Evolutionary conservation across 2,329 filamentous ascomycete species (phyloP), one percentile per base, ranked within the genome.

Genomic region (Talaromyces sp.): DNA sequence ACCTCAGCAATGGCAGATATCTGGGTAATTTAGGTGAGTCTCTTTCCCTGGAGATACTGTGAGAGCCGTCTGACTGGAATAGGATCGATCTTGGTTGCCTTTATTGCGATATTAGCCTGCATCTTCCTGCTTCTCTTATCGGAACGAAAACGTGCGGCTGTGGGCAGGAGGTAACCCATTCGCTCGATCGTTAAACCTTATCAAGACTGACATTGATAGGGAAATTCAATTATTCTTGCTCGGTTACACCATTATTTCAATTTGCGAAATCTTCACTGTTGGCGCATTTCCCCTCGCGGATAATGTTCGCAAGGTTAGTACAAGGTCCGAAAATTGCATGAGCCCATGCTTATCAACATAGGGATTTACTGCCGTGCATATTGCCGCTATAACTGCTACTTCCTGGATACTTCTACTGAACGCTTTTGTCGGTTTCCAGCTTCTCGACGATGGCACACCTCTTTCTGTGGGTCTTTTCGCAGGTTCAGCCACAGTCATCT

Each of bases 211-310:
- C 56, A 14, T n/a, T 60, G n/a, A 22, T 73, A 96, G 95, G 78
- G 95, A 99, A 79, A 98, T 99, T 87, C 95, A 99, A 83, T 73
- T 97, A 39, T 98, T 99, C 80, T 86, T 99, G 60, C 68, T 91
- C 48, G 89, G 90, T 60, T 99, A 92, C 77, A 90, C 96, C 65
- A 79, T 98, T 65, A 88, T 98, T 67, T 88, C 91, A 72, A 91
- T 99, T 72, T 97, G 93, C 79, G 95, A 98, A 77, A 97, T 99
- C 73, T 97, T 99, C 80, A 93, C 93, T 0, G 88, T 98, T 41
- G 95, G 95, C 70, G 91, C 89, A 35, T 94, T 99, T 72, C 93
- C 94, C 2, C 80, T 97, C 22, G 82, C 86, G 70, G 80, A 83
- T 61, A 86, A 80, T 59, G 90, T 91, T 65, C 88, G 93, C 68